Evolutionary conservation across 768 basidiomycete species (phyloP), one percentile per base, ranked within the genome.

Genomic region (Rhizopogon roseolus): DNA sequence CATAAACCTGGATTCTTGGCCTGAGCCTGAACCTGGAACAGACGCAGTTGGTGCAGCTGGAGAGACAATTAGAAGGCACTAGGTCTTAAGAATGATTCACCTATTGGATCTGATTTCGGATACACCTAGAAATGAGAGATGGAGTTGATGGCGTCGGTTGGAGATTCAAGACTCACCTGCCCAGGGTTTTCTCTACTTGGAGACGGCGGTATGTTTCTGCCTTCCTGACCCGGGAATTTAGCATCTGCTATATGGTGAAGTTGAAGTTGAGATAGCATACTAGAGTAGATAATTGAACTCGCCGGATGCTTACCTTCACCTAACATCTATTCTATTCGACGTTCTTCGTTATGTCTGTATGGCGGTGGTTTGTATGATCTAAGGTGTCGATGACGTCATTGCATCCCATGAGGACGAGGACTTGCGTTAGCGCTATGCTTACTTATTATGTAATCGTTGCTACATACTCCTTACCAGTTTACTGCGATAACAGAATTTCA

Each of bases 141-240:
- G 28, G 13, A 45, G 25, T 14, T 41, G 1, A 25, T 41, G 22
- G 10, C 4, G 13, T 16, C 14, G 16, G 11, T 0, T 19, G 19
- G 22, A 16, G 25, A 27, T 16, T 27, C 25, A 25, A 16, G 22
- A 52, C 63, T 25, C 52, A 77, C 79, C 59, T 71, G 69, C 11
- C 74, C 78, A 5, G 75, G 77, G 55, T 81, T 82, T 61, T 79
- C 76, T 29, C 62, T 60, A 5, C 71, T 70, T 1, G 79, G 75
- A 13, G 72, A 73, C 8, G 79, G 79, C 9, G 78, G 76, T 42
- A 74, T 61, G 6, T 69, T 75, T 6, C 57, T 34, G 17, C 52
- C 59, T 37, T 61, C 59, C 36, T 72, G 73, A 48, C 62, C 62
- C 16, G 77, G 73, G 57, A 74, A 78, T 57, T 76, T 76, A 32